These are phyloP conservation scores for Exophiala calicioides DNA, from an alignment of 2,329 filamentous ascomycete species.

Conservation along the genomic window DNA sequence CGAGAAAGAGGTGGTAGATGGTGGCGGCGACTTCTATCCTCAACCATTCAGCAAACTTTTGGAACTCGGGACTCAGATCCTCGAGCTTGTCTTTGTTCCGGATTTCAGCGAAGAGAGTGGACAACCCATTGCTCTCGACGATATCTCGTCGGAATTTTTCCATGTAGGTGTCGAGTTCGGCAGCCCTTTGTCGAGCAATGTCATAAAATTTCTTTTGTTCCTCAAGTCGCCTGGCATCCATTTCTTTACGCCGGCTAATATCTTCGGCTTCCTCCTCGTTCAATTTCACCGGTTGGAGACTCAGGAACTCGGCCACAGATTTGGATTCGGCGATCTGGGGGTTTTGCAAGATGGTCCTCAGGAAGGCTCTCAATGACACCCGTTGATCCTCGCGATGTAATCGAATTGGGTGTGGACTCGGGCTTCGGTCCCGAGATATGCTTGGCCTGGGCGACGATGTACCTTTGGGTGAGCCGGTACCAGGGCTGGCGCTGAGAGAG, in stretches of 20 bases:
- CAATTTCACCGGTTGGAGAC: conserved; percentile 67
- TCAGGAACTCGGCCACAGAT: conserved; percentile 82
- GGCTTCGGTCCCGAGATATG: conserved; percentile 22
- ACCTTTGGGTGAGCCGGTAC: conserved; percentile 22
- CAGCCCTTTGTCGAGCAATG: conserved; percentile 84
- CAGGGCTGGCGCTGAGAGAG: conserved; percentile 20
- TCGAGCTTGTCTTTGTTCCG: conserved; percentile 83
- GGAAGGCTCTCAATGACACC: conserved; percentile 84
- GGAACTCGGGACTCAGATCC: conserved; percentile 90
- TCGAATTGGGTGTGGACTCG: conserved; percentile 52
- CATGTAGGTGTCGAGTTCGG: conserved; percentile 97
- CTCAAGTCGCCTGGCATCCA: conserved; percentile 85
- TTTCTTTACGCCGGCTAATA: conserved; percentile 72
- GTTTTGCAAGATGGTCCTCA: conserved; percentile 84
- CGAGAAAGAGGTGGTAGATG: conserved; percentile 93
- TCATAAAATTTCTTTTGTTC: conserved; percentile 96
- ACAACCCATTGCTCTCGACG: conserved; percentile 76
- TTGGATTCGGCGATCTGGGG: conserved; percentile 79
- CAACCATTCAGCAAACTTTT: conserved; percentile 97
- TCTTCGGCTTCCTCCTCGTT: conserved; percentile 83
- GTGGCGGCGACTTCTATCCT: conserved; percentile 96
- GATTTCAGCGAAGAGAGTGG: conserved; percentile 90
- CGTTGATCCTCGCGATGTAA: conserved; percentile 87
- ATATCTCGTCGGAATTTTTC: conserved; percentile 72
- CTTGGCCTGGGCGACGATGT: conserved; percentile 21